Percentiles rank a stretch among this genome's conserved stretches.
Evolutionary conservation across 2,329 filamentous ascomycete species (phyloP).

Genomic region (Fusarium annulatum): DNA sequence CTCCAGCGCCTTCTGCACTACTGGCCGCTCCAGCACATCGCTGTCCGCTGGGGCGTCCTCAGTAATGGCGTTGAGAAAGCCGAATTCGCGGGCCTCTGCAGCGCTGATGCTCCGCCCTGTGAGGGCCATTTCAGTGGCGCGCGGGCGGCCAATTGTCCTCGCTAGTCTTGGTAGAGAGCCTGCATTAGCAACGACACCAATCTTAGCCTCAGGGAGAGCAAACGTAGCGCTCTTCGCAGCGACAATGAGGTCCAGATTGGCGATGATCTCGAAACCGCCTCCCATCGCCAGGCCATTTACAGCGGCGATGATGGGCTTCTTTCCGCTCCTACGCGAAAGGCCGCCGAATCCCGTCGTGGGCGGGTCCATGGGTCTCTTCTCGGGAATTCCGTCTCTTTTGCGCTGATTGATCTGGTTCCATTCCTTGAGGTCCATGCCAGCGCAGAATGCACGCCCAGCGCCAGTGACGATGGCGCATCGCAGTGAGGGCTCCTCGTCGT

Average conservation of each 20-base stretch:
- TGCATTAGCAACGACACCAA: slow-evolving; percentile 77
- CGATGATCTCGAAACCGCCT: slow-evolving; percentile 80
- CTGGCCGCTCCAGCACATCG: slow-evolving; percentile 49
- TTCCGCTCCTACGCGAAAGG: slow-evolving; percentile 72
- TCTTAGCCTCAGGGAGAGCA: slow-evolving; percentile 76
- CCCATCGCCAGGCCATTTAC: slow-evolving; percentile 81
- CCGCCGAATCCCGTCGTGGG: slow-evolving; percentile 68
- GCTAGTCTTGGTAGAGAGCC: slow-evolving; percentile 76
- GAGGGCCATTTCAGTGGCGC: slow-evolving; percentile 75
- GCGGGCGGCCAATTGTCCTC: slow-evolving; percentile 72
- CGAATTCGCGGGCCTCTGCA: slow-evolving; percentile 69
- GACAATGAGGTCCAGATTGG: slow-evolving; percentile 79
- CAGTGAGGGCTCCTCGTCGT: slow-evolving; percentile 69
- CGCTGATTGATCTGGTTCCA: slow-evolving; percentile 43
- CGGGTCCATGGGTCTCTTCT: slow-evolving; percentile 43
- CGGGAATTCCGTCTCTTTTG: slow-evolving; percentile 33
- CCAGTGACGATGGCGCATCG: slow-evolving; percentile 74
- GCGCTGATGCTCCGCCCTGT: slow-evolving; percentile 68
- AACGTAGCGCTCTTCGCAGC: slow-evolving; percentile 70
- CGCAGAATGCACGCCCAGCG: slow-evolving; percentile 72
- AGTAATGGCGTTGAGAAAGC: slow-evolving; percentile 74
- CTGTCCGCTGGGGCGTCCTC: slow-evolving; percentile 43
- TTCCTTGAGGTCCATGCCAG: slow-evolving; percentile 72
- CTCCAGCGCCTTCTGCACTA: slow-evolving; percentile 66
- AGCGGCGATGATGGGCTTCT: slow-evolving; percentile 81